These are phyloP conservation scores for Fusarium piperis DNA, from an alignment of 2,329 filamentous ascomycete genomes.

Conservation along the genomic window DNA sequence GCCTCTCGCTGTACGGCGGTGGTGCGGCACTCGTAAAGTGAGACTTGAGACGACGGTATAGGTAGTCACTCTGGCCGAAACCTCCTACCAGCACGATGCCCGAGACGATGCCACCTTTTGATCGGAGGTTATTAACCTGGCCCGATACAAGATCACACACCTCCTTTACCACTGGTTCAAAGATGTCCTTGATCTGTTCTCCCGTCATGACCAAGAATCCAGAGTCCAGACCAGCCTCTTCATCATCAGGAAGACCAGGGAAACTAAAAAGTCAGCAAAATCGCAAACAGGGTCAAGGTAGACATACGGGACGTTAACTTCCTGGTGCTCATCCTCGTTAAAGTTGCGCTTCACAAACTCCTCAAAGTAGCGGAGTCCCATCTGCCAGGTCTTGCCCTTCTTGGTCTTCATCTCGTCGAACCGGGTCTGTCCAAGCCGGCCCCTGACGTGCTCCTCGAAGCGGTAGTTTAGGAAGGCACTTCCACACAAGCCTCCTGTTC, in stretches of 20 bases:
- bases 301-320: constrained; percentile 78
- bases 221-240: constrained; percentile 77
- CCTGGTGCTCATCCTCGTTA: constrained; percentile 78
- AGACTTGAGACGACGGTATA: constrained; percentile 75
- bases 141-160: constrained; percentile 75
- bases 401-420: constrained; percentile 82
- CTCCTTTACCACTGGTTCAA: constrained; percentile 78
- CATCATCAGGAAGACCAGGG: constrained; percentile 79
- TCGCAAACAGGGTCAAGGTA: background rate
- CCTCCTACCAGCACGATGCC: constrained; percentile 86
- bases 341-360: constrained; percentile 89
- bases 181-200: constrained; percentile 76
- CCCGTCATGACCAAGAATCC: constrained; percentile 80
- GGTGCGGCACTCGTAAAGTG: constrained; percentile 71
- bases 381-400: constrained; percentile 83
- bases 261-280: constrained; percentile 57
- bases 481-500: constrained; percentile 80
- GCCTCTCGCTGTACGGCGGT: constrained; percentile 73
- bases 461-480: constrained; percentile 83
- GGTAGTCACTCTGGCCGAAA: constrained; percentile 82
- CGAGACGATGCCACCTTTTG: constrained; percentile 69
- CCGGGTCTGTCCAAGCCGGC: constrained; percentile 70
- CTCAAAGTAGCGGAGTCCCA: constrained; percentile 82
- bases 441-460: constrained; percentile 80
- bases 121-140: constrained; percentile 70